Percentiles rank a stretch among this genome's conserved stretches.
Conservation (phyloP, 169 alveolate genomes). For the Plasmodium falciparum region DNA sequence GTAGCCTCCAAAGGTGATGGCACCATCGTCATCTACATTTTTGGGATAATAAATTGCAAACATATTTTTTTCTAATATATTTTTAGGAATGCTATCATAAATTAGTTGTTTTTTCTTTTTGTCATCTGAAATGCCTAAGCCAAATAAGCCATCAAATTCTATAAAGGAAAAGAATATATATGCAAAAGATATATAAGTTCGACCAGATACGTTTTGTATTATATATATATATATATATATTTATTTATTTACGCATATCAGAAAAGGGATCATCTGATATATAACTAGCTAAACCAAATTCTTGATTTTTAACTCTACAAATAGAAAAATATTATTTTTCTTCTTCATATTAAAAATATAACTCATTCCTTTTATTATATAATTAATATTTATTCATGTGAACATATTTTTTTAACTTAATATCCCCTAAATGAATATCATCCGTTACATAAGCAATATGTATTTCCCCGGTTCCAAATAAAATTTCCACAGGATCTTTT, state of each 20-base stretch:
- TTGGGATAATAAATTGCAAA: slow-evolving; percentile 74
- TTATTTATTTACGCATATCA: slow-evolving; percentile 59
- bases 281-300: slow-evolving; percentile 74
- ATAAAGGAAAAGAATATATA: background rate
- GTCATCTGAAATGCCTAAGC: slow-evolving; percentile 73
- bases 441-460: slow-evolving; percentile 69
- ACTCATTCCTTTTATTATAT: background rate
- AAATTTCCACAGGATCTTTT: slow-evolving; percentile 53
- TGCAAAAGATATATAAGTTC: too few species aligned
- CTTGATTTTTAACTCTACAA: slow-evolving; percentile 68
- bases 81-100: slow-evolving; percentile 61
- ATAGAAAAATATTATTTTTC: background rate
- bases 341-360: background rate
- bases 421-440: slow-evolving; percentile 64
- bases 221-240: background rate
- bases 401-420: slow-evolving; percentile 21
- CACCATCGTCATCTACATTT: slow-evolving; percentile 67
- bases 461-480: slow-evolving; percentile 72
- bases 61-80: slow-evolving; percentile 29
- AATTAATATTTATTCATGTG: background rate
- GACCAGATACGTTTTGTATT: too few species aligned
- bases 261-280: slow-evolving; percentile 77
- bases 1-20: slow-evolving; percentile 75
- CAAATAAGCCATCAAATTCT: slow-evolving; percentile 76
- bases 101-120: slow-evolving; percentile 30